phyloP scores from a whole-genome alignment of 352 stramenopile species.

The Phytopythium aichiense region DNA sequence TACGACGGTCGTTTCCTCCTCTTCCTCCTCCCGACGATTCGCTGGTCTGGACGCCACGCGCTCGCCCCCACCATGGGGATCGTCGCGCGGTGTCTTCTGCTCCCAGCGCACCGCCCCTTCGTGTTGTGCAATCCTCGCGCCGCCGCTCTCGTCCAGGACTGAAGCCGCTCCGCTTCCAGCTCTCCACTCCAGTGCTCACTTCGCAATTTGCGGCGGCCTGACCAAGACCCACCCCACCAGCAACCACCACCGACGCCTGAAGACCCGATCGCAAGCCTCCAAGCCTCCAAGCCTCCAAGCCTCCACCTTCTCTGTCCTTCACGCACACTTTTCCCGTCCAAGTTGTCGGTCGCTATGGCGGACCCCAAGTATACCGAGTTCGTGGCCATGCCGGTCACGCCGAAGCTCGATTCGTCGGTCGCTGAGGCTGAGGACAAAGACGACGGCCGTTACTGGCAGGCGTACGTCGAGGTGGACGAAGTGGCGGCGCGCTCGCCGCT shows the following conservation, averaged over 20 bases:
- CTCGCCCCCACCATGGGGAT: too few species aligned
- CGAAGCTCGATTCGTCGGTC: not conserved
- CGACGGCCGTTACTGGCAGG: conserved; percentile 32
- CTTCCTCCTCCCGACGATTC: not conserved
- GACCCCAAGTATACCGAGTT: conserved; percentile 10
- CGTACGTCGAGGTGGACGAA: conserved; percentile 29
- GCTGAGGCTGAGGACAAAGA: not conserved
- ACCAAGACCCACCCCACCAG: conserved; percentile 6
- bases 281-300: not conserved
- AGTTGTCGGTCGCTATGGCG: not conserved
- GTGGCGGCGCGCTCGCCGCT: conserved; percentile 13
- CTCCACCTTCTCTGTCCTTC: too few species aligned
- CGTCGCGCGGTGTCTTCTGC: too few species aligned
- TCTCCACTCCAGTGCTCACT: conserved; percentile 11
- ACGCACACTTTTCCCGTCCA: not conserved
- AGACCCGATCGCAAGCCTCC: not conserved
- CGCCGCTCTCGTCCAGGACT: not conserved
- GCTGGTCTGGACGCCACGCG: too few species aligned
- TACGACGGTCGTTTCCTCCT: conserved; percentile 12
- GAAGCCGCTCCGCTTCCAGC: conserved; percentile 6
- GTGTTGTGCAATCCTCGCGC: not conserved
- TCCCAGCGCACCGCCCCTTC: too few species aligned
- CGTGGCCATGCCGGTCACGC: conserved; percentile 15
- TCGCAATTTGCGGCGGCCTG: conserved; percentile 13
- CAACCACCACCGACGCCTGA: not conserved